Evolutionary conservation across 2,329 filamentous ascomycete genomes (phyloP).

Genomic region (Waltergamsia citrina): DNA sequence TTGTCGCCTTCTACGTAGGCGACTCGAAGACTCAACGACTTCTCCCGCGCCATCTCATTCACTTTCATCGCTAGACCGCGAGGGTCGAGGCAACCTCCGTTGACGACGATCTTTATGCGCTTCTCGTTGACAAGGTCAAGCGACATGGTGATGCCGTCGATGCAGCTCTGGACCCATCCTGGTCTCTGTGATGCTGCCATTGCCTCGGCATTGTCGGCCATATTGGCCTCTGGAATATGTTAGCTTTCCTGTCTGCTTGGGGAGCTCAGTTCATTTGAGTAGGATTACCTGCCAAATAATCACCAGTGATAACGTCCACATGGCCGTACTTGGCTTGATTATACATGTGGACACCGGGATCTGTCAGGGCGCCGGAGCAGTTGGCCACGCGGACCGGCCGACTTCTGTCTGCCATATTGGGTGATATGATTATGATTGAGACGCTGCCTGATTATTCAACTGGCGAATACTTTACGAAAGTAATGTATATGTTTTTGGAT

Average conservation of each 20-base stretch:
- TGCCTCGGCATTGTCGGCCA: constrained; percentile 12
- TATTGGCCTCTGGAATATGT: constrained; percentile 17
- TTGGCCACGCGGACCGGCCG: constrained; percentile 13
- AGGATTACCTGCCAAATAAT: constrained; percentile 34
- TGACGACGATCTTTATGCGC: constrained; percentile 43
- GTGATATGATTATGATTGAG: too few species aligned
- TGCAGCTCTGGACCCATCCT: constrained; percentile 12
- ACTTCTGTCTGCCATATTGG: too few species aligned
- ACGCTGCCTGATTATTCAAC: too few species aligned
- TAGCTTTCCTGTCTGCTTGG: neutral
- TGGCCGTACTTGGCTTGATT: constrained; percentile 17
- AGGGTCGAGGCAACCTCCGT: constrained; percentile 47
- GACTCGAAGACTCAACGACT: constrained; percentile 18
- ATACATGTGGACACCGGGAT: constrained; percentile 15
- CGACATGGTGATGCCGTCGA: constrained; percentile 13
- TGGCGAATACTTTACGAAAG: too few species aligned
- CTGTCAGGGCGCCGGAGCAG: constrained; percentile 13
- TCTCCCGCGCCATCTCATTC: constrained; percentile 11
- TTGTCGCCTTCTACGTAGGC: constrained; percentile 28
- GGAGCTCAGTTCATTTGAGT: neutral
- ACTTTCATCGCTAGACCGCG: constrained; percentile 32
- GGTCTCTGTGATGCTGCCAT: constrained; percentile 1
- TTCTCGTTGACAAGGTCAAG: constrained; percentile 27
- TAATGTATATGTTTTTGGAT: too few species aligned
- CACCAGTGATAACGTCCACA: constrained; percentile 41